These are phyloP conservation scores for Williopsis jadinii DNA, from an alignment of 1,139 yeast species.

Conservation along the genomic window DNA sequence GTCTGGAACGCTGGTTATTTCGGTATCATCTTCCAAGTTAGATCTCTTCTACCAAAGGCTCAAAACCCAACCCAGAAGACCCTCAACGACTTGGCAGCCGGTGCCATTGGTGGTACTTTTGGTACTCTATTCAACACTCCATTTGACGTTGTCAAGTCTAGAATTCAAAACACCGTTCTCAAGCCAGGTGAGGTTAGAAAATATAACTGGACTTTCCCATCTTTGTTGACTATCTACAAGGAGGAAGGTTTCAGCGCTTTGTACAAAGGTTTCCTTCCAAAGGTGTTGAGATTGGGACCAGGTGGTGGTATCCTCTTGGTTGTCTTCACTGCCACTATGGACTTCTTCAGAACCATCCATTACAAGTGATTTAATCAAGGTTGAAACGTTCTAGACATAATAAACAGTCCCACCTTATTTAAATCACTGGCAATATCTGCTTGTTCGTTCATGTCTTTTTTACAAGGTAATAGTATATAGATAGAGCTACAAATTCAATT, in stretches of 20 bases:
- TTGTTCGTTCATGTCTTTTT: too few species aligned
- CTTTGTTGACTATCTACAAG: slow-evolving; percentile 64
- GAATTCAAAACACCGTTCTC: slow-evolving; percentile 85
- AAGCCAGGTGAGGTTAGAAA: slow-evolving; percentile 57
- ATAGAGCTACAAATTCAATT: too few species aligned
- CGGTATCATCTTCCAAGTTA: slow-evolving; percentile 87
- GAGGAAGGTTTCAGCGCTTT: slow-evolving; percentile 90
- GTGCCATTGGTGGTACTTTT: slow-evolving; percentile 93
- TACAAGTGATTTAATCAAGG: slow-evolving; percentile 10
- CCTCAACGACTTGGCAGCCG: slow-evolving; percentile 80
- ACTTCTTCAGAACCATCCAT: slow-evolving; percentile 72
- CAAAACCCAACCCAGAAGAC: slow-evolving; percentile 65
- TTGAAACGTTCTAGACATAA: too few species aligned
- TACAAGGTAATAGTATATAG: too few species aligned
- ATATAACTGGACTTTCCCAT: slow-evolving; percentile 90
- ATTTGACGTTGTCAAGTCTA: slow-evolving; percentile 93
- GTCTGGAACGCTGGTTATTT: slow-evolving; percentile 98
- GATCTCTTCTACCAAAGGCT: slow-evolving; percentile 74
- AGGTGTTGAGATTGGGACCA: slow-evolving; percentile 95
- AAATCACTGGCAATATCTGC: too few species aligned
- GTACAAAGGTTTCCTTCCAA: slow-evolving; percentile 93
- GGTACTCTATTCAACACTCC: slow-evolving; percentile 95
- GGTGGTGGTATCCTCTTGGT: slow-evolving; percentile 98
- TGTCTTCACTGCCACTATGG: slow-evolving; percentile 92
- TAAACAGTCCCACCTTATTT: too few species aligned